A percentile compares a stretch with the other conserved stretches of the same genome.
Evolutionary conservation across 148 eudicot species (phyloP).

Genomic region (Chenopodium berlandieri): DNA sequence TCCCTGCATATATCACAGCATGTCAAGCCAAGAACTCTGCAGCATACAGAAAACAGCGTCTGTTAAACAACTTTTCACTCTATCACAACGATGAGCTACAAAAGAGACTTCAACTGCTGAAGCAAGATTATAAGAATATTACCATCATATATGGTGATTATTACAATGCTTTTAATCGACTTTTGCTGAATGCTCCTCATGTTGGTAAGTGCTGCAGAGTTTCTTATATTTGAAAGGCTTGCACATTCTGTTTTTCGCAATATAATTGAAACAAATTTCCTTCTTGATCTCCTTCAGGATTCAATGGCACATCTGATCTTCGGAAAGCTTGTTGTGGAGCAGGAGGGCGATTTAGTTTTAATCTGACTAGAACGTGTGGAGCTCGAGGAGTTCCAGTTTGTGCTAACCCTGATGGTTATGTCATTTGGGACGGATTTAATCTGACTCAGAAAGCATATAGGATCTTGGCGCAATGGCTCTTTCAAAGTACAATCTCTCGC

Average conservation of each 20-base stretch:
- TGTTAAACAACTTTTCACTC: slow-evolving; percentile 28
- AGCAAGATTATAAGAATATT: slow-evolving; percentile 17
- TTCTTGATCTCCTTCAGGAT: slow-evolving; percentile 17
- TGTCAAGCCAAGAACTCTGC: neutral
- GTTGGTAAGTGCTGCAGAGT: neutral
- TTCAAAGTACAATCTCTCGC: slow-evolving; percentile 14
- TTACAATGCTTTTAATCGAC: slow-evolving; percentile 24
- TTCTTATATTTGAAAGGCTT: neutral
- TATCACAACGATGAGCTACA: slow-evolving; percentile 28
- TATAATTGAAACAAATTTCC: neutral
- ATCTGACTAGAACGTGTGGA: slow-evolving; percentile 24
- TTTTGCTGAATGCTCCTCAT: slow-evolving; percentile 16
- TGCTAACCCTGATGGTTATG: slow-evolving; percentile 25
- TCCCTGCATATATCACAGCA: slow-evolving; percentile 28
- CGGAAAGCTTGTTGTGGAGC: slow-evolving; percentile 22
- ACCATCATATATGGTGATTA: slow-evolving; percentile 36
- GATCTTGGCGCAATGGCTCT: slow-evolving; percentile 19
- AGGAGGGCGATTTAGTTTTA: slow-evolving; percentile 19
- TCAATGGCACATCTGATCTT: slow-evolving; percentile 19
- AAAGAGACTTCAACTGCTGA: slow-evolving; percentile 14
- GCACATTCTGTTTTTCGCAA: neutral
- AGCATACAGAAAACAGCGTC: slow-evolving; percentile 12
- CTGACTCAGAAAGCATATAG: slow-evolving; percentile 27
- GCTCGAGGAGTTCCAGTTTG: slow-evolving; percentile 24
- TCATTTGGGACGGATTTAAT: slow-evolving; percentile 31